Base-by-base conservation (phyloP, 139 green algal species). In the Ettlia oleoabundans region DNA sequence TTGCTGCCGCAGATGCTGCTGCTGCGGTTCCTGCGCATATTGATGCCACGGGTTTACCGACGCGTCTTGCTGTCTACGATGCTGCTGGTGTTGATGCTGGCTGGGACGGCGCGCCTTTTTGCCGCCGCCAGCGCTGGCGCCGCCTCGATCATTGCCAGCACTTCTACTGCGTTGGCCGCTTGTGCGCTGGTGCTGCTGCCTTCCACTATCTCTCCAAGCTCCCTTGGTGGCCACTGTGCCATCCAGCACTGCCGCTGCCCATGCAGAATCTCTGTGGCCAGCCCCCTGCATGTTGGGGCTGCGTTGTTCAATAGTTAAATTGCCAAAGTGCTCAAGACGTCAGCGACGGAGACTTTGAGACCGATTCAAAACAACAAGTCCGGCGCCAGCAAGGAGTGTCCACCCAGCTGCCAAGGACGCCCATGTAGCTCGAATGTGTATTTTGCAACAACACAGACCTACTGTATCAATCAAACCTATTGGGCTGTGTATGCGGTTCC, bases 1-100 rank as follows among this genome's bases (percentile, higher is more conserved):
- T 41, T 4, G 55, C 53, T 51, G n/a, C n/a, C n/a, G n/a, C n/a
- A n/a, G 26, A 26, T 68, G 73, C 73, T 69, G 73, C 24, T 66
- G 71, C 71, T 78, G n/a, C 32, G n/a, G 70, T 22, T 42, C 19
- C 70, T 68, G 47, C 47, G 15, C 47, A 58, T 58, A 10, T 15
- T 58, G 47, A 10, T 58, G 47, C n/a, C n/a, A n/a, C n/a, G n/a
- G n/a, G n/a, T n/a, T n/a, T n/a, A n/a, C n/a, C n/a, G n/a, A n/a
- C n/a, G n/a, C n/a, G 47, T 15, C 13, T 58, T 58, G 47, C 47
- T 58, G 47, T 10, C 47, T 10, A 58, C 41, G 64, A 33, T 43
- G 64, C 64, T 71, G 65, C 37, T 52, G 65, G 19, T 62, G 40
- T 18, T 76, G 69, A 19, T 22, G 37, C 43, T 42, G 38, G 30